These are phyloP conservation scores for Lactifluus subvellereus DNA, from an alignment of 768 basidiomycete species.

Conservation along the genomic window DNA sequence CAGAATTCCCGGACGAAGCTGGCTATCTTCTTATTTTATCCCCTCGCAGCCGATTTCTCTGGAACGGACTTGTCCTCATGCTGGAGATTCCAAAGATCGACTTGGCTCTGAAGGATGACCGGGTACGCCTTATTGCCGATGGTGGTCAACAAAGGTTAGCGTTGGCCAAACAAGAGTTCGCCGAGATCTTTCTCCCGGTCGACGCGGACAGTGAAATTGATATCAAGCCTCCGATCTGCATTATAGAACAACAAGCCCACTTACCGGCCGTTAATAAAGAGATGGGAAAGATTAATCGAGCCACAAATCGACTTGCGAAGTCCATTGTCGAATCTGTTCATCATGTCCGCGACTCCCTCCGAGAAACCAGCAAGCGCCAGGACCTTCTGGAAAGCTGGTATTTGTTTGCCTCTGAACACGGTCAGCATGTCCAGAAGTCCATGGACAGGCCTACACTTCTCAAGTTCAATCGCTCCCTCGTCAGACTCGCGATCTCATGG, in stretches of 20 bases:
- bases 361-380: slow-evolving; percentile 58
- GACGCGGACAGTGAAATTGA: slow-evolving; percentile 54
- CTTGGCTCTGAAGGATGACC: slow-evolving; percentile 77
- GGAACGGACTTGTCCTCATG: slow-evolving; percentile 85
- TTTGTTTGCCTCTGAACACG: slow-evolving; percentile 92
- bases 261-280: slow-evolving; percentile 85
- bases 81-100: slow-evolving; percentile 69
- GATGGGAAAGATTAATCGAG: slow-evolving; percentile 83
- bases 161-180: slow-evolving; percentile 72
- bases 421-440: slow-evolving; percentile 80
- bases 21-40: slow-evolving; percentile 84
- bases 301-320: slow-evolving; percentile 85
- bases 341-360: slow-evolving; percentile 67
- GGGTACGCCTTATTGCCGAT: slow-evolving; percentile 89
- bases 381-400: slow-evolving; percentile 94
- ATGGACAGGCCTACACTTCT: slow-evolving; percentile 68
- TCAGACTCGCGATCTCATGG: slow-evolving; percentile 93
- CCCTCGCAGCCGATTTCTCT: slow-evolving; percentile 79
- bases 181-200: slow-evolving; percentile 52
- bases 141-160: slow-evolving; percentile 74
- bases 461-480: slow-evolving; percentile 78
- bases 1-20: slow-evolving; percentile 51
- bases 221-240: slow-evolving; percentile 12
- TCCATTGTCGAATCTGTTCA: slow-evolving; percentile 90
- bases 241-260: slow-evolving; percentile 84